Percentiles rank a stretch among this genome's conserved stretches.
phyloP scores from a whole-genome alignment of 2,329 filamentous ascomycete genomes.

The Paecilomyces sp. region DNA sequence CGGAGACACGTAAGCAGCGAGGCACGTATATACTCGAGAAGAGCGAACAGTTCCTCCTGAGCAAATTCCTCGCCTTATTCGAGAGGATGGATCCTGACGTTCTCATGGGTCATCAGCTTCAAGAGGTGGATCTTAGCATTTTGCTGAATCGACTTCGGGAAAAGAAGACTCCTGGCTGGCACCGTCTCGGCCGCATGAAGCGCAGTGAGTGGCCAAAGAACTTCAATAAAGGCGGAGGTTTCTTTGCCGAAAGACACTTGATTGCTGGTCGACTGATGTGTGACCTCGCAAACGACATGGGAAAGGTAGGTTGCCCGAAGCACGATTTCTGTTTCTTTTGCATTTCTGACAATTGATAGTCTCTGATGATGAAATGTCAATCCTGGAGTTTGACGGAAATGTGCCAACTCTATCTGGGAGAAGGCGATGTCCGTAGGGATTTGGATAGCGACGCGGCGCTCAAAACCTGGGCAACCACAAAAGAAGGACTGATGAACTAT shows the following conservation, averaged over 20 bases:
- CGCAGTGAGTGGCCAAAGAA: slow-evolving; percentile 79
- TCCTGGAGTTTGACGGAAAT: slow-evolving; percentile 98
- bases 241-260: slow-evolving; percentile 87
- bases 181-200: slow-evolving; percentile 79
- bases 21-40: slow-evolving; percentile 75
- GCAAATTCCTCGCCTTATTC: slow-evolving; percentile 82
- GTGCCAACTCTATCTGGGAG: slow-evolving; percentile 80
- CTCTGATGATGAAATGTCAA: slow-evolving; percentile 92
- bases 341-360: slow-evolving; percentile 39
- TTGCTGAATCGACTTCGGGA: slow-evolving; percentile 79
- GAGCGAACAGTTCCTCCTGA: slow-evolving; percentile 76
- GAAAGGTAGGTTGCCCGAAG: slow-evolving; percentile 52
- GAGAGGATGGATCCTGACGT: slow-evolving; percentile 88
- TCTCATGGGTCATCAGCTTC: slow-evolving; percentile 87
- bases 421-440: slow-evolving; percentile 66
- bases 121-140: slow-evolving; percentile 92
- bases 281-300: slow-evolving; percentile 91
- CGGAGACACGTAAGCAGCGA: slow-evolving; percentile 63
- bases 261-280: slow-evolving; percentile 85
- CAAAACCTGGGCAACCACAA: slow-evolving; percentile 76
- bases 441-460: slow-evolving; percentile 82
- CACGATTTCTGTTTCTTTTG: not conserved
- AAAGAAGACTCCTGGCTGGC: slow-evolving; percentile 91
- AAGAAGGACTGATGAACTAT: slow-evolving; percentile 85
- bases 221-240: slow-evolving; percentile 77